These are phyloP conservation scores for Coelastrella sp. DNA, from an alignment of 139 green algal genomes.

Conservation along the genomic window DNA sequence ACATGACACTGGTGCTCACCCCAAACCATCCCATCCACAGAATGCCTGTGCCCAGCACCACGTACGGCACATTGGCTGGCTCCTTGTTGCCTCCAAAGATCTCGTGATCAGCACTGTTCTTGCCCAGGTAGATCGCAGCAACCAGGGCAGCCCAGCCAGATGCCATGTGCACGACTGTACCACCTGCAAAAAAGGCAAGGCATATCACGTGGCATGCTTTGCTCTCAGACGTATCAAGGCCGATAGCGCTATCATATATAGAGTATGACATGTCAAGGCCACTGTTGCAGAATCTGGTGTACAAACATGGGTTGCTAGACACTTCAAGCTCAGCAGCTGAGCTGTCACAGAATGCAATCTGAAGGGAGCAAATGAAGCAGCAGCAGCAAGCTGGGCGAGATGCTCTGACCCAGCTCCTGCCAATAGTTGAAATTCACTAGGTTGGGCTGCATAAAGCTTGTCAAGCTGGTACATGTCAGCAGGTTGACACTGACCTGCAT, in stretches of 20 bases:
- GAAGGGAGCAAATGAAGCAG: too few relatives aligned
- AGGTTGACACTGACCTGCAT: slow-evolving; percentile 25
- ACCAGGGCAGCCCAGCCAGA: slow-evolving; percentile 39
- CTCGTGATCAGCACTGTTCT: not conserved
- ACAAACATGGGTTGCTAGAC: too few relatives aligned
- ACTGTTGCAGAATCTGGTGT: not conserved
- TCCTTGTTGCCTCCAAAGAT: not conserved
- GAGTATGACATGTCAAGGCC: not conserved
- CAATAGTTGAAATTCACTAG: too few relatives aligned
- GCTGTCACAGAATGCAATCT: too few relatives aligned
- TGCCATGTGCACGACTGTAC: slow-evolving; percentile 51
- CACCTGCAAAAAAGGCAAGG: not conserved
- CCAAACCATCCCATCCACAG: slow-evolving; percentile 49
- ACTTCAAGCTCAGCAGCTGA: too few relatives aligned
- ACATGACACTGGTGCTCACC: not conserved
- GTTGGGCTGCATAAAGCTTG: too few relatives aligned
- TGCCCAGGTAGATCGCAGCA: not conserved
- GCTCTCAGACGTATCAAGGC: not conserved
- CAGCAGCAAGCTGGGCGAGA: too few relatives aligned
- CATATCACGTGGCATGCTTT: not conserved
- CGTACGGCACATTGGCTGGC: slow-evolving; percentile 31
- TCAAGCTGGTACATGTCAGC: too few relatives aligned
- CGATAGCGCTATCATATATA: not conserved
- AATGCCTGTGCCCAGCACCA: slow-evolving; percentile 41
- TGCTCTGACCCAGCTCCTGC: too few relatives aligned